Base-by-base conservation (phyloP, 169 alveolate genomes). In the Plasmodium blacklocki region DNA sequence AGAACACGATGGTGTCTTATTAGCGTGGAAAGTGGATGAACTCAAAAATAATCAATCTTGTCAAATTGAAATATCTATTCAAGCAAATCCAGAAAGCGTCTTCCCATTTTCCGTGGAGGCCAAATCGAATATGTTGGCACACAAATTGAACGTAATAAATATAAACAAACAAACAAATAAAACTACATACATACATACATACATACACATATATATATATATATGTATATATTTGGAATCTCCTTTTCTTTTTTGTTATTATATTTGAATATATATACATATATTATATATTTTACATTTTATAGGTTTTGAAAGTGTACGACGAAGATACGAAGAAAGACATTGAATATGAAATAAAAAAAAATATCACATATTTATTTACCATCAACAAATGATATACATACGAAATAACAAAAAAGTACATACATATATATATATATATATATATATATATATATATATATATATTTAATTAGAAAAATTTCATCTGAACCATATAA, bases 61-160 rank as follows among this genome's bases (percentile, higher is more conserved):
- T 62, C 91, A 85, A 85, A 85, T 85, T 12, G 91, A 85, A 85
- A 85, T 85, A 18, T 85, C 91, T 50, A 59, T 85, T 85, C 83
- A 85, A 47, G 70, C 91, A 7, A 85, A 85, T 15, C 86, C 91
- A 2, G 91, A 85, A 49, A 39, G 74, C 9, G 68, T 85, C 14
- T 85, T 85, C 66, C 91, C 91, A 21, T 85, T 85, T 62, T 85
- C 91, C 43, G 91, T 85, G 11, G 91, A 85, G 50, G 91, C 91
- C 2, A 85, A 85, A n/a, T 85, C 91, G 7, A 62, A 85, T 43
- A 59, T 85, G 9, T 63, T 85, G 43, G 85, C 91, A 1, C 91
- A 85, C 26, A 54, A 85, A 58, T 50, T 85, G 18, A 85, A 64
- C 64, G 91, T 52, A 52, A 32, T 32, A 32, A 32, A 4, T 32